These are phyloP conservation scores for Metschnikowia bowlesiae DNA, from an alignment of 805 yeast species.

Conservation along the genomic window DNA sequence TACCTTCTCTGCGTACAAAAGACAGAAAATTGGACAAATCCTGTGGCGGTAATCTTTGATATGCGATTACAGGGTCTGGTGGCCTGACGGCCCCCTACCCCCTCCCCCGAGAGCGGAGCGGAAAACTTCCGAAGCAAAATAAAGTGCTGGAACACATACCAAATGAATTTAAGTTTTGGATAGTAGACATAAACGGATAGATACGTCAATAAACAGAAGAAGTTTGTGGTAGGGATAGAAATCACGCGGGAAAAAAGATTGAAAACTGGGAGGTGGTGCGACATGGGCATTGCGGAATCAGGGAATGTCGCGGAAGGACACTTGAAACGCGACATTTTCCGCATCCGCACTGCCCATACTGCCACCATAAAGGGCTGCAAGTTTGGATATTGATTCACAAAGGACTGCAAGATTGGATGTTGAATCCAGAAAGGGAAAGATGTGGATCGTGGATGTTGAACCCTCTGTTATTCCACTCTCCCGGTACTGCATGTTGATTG, in stretches of 20 bases:
- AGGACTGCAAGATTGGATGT: too few species aligned
- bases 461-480: too few species aligned
- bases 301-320: constrained; percentile 2
- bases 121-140: background rate
- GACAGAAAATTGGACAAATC: too few species aligned
- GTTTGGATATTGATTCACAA: background rate
- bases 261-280: background rate
- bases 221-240: constrained; percentile 4
- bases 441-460: too few species aligned
- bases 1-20: too few species aligned
- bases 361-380: background rate
- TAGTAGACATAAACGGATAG: constrained; percentile 64
- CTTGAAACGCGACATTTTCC: background rate
- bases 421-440: too few species aligned
- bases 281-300: constrained; percentile 1
- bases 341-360: background rate
- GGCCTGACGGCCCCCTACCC: too few species aligned
- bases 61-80: background rate
- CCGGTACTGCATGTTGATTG: too few species aligned
- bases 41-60: too few species aligned
- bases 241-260: background rate
- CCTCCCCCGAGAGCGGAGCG: too few species aligned
- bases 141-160: constrained; percentile 36
- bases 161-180: constrained; percentile 83
- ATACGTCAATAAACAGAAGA: constrained; percentile 11